phyloP scores from a whole-genome alignment of 495 filamentous ascomycete genomes.

The Podospora pseudocomata region DNA sequence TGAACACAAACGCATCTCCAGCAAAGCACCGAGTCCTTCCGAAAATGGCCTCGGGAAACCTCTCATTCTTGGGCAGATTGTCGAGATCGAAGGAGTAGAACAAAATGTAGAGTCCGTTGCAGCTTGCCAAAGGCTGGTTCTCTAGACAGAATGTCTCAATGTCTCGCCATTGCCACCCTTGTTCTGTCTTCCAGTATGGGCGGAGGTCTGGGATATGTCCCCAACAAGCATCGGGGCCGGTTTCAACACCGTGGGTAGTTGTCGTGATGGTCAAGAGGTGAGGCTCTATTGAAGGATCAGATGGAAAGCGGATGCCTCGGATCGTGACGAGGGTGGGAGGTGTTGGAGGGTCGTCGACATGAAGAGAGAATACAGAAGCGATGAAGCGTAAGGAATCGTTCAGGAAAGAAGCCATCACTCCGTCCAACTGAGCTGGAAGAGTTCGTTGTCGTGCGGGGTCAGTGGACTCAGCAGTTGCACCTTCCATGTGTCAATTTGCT shows the following conservation, averaged over 20 bases:
- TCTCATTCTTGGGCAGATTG: neutral
- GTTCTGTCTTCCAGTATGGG: neutral
- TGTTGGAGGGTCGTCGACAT: neutral
- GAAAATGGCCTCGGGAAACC: neutral
- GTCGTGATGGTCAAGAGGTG: neutral
- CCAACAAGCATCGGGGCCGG: neutral
- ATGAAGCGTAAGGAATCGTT: neutral
- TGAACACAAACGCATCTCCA: constrained; percentile 4
- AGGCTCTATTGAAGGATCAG: neutral
- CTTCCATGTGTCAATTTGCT: neutral
- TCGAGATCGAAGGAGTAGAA: constrained; percentile 5
- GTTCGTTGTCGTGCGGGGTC: neutral
- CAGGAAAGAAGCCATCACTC: neutral
- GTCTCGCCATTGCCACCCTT: neutral
- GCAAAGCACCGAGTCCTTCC: neutral
- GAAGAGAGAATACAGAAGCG: neutral
- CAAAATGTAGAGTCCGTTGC: neutral
- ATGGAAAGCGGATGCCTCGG: neutral
- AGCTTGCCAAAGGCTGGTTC: neutral
- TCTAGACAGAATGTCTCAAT: neutral
- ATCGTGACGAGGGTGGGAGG: neutral
- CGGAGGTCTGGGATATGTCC: neutral
- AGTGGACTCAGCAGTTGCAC: neutral
- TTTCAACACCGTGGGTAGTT: neutral
- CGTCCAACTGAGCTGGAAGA: neutral